phyloP scores from a whole-genome alignment of 2,329 filamentous ascomycete species.

The Stachybotrys echinatus region DNA sequence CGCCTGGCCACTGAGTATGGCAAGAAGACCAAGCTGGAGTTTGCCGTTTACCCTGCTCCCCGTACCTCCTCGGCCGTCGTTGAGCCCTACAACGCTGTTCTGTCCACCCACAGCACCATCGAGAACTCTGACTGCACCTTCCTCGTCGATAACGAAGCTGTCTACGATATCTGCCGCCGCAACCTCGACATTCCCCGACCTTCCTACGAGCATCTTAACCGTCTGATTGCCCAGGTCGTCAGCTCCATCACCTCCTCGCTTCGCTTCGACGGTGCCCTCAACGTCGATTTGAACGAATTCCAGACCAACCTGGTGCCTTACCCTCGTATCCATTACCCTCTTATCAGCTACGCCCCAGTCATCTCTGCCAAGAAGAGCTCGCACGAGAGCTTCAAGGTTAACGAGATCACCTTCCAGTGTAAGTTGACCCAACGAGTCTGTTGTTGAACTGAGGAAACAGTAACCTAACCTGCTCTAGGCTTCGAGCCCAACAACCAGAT shows the following conservation, averaged over 20 bases:
- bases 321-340: slow-evolving; percentile 68
- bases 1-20: slow-evolving; percentile 68
- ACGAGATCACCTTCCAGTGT: slow-evolving; percentile 72
- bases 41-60: slow-evolving; percentile 66
- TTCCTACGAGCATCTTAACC: slow-evolving; percentile 67
- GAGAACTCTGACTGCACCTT: slow-evolving; percentile 78
- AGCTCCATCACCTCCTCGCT: slow-evolving; percentile 69
- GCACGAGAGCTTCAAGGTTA: slow-evolving; percentile 84
- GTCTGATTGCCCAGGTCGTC: slow-evolving; percentile 68
- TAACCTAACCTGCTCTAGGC: slow-evolving; percentile 38
- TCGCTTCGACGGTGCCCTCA: slow-evolving; percentile 67
- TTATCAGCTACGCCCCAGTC: slow-evolving; percentile 69
- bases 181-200: slow-evolving; percentile 66
- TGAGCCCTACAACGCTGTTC: slow-evolving; percentile 69
- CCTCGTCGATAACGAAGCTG: slow-evolving; percentile 69
- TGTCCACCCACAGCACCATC: slow-evolving; percentile 70
- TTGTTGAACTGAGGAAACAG: not conserved
- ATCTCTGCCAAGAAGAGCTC: slow-evolving; percentile 70
- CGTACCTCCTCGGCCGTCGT: slow-evolving; percentile 66
- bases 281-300: slow-evolving; percentile 73
- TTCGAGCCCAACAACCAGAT: slow-evolving; percentile 77
- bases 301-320: slow-evolving; percentile 72
- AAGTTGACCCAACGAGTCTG: slow-evolving; percentile 22
- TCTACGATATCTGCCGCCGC: slow-evolving; percentile 70
- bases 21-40: slow-evolving; percentile 75